A percentile compares a stretch with the other conserved stretches of the same genome.
These are phyloP conservation scores for Colletotrichum sp. DNA, from an alignment of 2,329 filamentous ascomycete genomes.

Conservation along the genomic window DNA sequence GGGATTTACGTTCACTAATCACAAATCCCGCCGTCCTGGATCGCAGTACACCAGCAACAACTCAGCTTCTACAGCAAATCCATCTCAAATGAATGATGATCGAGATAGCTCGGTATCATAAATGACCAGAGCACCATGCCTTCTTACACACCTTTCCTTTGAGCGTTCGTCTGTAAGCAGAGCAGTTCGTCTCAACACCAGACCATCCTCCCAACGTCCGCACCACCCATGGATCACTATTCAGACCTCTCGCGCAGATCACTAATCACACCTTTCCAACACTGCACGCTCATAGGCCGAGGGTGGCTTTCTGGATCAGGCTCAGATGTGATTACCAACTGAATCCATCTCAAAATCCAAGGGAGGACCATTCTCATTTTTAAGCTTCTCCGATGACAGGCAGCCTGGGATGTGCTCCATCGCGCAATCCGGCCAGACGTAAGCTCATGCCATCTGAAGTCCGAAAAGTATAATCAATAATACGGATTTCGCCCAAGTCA, in stretches of 20 bases:
- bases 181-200: background rate
- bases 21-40: background rate
- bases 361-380: background rate
- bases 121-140: rapidly evolving
- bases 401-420: background rate
- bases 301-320: background rate
- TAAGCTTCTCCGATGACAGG: background rate
- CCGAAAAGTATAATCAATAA: background rate
- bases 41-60: background rate
- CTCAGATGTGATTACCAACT: background rate
- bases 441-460: background rate
- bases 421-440: background rate
- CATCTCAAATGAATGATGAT: background rate
- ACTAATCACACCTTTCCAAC: background rate
- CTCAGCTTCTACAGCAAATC: background rate
- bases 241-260: background rate
- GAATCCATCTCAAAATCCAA: background rate
- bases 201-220: background rate
- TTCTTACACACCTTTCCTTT: background rate
- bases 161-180: background rate
- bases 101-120: background rate
- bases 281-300: background rate
- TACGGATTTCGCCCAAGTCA: background rate
- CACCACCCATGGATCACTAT: background rate
- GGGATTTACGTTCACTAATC: background rate